Base-by-base conservation (phyloP, 139 green algal genomes). In the Pleodorina starrii region DNA sequence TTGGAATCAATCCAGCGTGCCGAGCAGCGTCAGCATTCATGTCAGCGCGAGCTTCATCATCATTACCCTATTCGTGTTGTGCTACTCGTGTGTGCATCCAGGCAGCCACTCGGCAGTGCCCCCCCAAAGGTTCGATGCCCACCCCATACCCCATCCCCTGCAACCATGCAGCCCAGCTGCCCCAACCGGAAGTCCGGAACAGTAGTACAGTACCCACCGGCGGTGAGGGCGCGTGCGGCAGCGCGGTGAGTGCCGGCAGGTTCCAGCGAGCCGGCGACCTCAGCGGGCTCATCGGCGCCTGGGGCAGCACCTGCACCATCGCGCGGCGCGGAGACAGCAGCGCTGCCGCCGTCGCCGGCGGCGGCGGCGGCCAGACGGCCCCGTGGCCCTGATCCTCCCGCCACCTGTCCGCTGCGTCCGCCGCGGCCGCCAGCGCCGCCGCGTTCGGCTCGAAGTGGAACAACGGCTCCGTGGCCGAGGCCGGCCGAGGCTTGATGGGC, bases 151-250 rank as follows among this genome's bases (percentile, higher is more conserved):
- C n/a, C n/a, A n/a, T n/a, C n/a, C n/a, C n/a, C n/a, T n/a, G n/a
- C n/a, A n/a, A n/a, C n/a, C n/a, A n/a, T n/a, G n/a, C n/a, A n/a
- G n/a, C n/a, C n/a, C n/a, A n/a, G n/a, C n/a, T n/a, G n/a, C n/a
- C n/a, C n/a, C n/a, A n/a, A n/a, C n/a, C n/a, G n/a, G n/a, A n/a
- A n/a, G n/a, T n/a, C n/a, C n/a, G n/a, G n/a, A n/a, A n/a, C n/a
- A n/a, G n/a, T n/a, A n/a, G n/a, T n/a, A n/a, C n/a, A n/a, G n/a
- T 12, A 85, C 77, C 5, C 42, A 87, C 80, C 66, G 82, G 82
- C 66, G 82, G 82, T 23, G 82, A 88, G 0, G 82, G 82, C 19
- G 82, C 63, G 63, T 80, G 82, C 35, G 82, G 82, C 44, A 88
- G 63, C 1, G 66, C n/a, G 21, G 40, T 14, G 27, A 76, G 17